Conservation (phyloP, 23 red algal species). For the Pyropia haitanensis region DNA sequence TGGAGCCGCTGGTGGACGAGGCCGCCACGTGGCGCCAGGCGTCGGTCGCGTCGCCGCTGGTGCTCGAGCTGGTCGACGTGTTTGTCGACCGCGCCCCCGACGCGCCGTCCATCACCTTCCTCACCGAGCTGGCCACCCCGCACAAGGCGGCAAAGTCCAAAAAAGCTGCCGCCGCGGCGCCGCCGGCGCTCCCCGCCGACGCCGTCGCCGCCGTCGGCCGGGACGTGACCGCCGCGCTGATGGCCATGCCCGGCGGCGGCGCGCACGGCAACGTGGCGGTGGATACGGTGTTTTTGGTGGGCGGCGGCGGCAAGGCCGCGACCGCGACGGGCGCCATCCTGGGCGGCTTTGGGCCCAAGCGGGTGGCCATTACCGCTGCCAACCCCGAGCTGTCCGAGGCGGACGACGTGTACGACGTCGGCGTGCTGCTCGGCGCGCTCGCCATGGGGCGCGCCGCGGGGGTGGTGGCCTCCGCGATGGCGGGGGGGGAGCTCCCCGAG, state of each 20-base stretch:
- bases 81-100: conserved; percentile 35
- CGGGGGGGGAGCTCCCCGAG: background rate
- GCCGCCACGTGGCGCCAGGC: conserved; percentile 60
- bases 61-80: conserved; percentile 55
- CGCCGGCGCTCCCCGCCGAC: background rate
- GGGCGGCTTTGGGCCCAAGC: conserved; percentile 7
- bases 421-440: background rate
- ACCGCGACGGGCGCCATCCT: conserved; percentile 1
- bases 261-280: conserved; percentile 15
- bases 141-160: background rate
- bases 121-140: background rate
- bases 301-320: background rate
- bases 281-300: conserved; percentile 6
- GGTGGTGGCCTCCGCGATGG: background rate
- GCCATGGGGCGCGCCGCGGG: background rate
- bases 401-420: too few relatives aligned
- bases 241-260: background rate
- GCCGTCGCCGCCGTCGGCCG: background rate
- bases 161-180: background rate
- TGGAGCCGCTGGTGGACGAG: conserved; percentile 67
- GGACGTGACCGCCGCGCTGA: background rate
- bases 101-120: background rate
- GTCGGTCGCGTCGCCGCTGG: conserved; percentile 28
- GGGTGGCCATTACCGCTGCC: too few relatives aligned
- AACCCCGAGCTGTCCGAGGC: too few relatives aligned